Base-by-base conservation (phyloP, 129 eudicot species). In the Daucus carota region DNA sequence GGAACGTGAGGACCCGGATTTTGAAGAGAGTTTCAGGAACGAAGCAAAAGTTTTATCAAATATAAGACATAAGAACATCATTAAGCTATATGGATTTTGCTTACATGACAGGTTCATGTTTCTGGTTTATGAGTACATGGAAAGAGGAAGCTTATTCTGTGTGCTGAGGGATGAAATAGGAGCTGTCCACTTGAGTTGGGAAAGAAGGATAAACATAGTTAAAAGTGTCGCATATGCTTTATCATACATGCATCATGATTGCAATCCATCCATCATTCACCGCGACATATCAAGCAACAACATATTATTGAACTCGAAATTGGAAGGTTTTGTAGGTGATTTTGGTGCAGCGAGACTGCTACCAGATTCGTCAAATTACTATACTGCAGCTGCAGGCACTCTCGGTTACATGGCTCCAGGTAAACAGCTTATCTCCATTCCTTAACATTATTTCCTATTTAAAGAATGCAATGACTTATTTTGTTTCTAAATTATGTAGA, bases 301-400 rank as follows among this genome's bases (percentile, higher is more conserved):
- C 73, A 38, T 69, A 31, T 40, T 69, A 22, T 69, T 69, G 70
- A 63, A 63, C 70, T 63, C 70, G 20, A 63, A 63, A 63, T 22
- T 63, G 40, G 70, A 63, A 63, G 70, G 70, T 15, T 63, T 63
- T 31, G 40, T 63, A 26, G 70, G 36, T 63, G 70, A 63, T 16
- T 63, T 63, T 63, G 70, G 70, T 63, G 70, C 70, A 63, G 70
- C 70, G 2, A 63, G 70, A 63, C 31, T 29, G 70, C 70, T 63
- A 63, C 70, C 6, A 12, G 70, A 29, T 15, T 11, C 40, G 31
- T 63, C 70, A 0, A 63, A 63, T 63, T 54, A 54, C 63, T 16
- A 31, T 20, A 38, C 43, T 7, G 26, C 47, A 31, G 46, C 42
- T 69, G 73, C 44, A 36, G 73, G 73, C 31, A 38, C 46, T 38